Base-by-base conservation (phyloP, 352 stramenopile species). In the Aphanomyces astaci region DNA sequence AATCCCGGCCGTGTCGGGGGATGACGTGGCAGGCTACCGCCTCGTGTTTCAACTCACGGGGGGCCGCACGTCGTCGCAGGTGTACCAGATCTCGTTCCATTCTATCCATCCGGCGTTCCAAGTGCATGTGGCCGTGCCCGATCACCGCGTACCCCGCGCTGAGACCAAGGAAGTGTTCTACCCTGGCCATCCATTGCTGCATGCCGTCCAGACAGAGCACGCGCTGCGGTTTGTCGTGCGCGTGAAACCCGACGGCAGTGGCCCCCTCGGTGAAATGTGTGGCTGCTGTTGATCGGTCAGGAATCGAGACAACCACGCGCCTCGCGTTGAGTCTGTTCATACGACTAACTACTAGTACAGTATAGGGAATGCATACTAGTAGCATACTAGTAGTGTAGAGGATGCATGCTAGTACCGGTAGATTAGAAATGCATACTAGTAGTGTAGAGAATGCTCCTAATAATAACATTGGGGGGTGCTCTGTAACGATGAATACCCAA, bases 211-310 rank as follows among this genome's bases (percentile, higher is more conserved):
- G 46, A 55, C 39, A 4, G 64, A 77, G 64, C 52, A 54, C 10
- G 39, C 39, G 1, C 51, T 77, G 49, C 57, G 72, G 17, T 77
- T 77, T 28, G 39, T 77, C 10, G 70, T 77, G 3, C 62, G 72
- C 19, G 60, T 77, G 32, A 77, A 77, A 54, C 72, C 72, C 27
- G 72, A 77, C 53, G 72, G 72, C 7, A 74, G 63, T 43, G 72
- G 72, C 0, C 72, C 72, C 2, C 70, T 77, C 17, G 72, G 72
- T 39, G 72, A 77, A 64, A 77, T 77, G 72, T 77, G 72, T 66
- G 70, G 72, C 40, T 77, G 72, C 51, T 77, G 72, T 46, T 77
- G 40, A n/a, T n/a, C n/a, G n/a, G n/a, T n/a, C n/a, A n/a, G n/a
- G n/a, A n/a, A n/a, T n/a, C n/a, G n/a, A n/a, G n/a, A n/a, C n/a